Evolutionary conservation across 192 early-diverging fungal species (phyloP).

Genomic region (Umbelopsis isabellina): DNA sequence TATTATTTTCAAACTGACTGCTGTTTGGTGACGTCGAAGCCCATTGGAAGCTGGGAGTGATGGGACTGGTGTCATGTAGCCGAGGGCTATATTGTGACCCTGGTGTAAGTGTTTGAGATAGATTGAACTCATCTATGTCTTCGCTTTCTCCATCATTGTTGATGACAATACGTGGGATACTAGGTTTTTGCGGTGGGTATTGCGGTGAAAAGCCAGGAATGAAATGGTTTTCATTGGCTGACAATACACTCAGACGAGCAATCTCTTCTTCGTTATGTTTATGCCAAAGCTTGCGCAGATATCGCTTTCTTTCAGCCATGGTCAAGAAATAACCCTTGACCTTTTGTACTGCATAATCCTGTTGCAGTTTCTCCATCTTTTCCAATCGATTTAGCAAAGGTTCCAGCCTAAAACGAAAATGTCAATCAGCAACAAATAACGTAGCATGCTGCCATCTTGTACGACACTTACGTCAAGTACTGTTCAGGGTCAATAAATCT

Average conservation of each 20-base stretch:
- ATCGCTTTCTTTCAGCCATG: conserved; percentile 29
- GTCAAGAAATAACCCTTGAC: conserved; percentile 37
- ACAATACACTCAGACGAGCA: conserved; percentile 9
- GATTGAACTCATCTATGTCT: not conserved
- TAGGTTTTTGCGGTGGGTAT: not conserved
- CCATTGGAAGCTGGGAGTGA: too few species aligned
- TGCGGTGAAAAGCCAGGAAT: not conserved
- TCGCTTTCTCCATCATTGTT: not conserved
- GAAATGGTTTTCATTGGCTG: not conserved
- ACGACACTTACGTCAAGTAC: conserved; percentile 28
- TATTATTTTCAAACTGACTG: too few species aligned
- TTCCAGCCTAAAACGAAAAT: conserved; percentile 24
- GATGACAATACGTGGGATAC: conserved; percentile 1
- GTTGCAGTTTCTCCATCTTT: conserved; percentile 31
- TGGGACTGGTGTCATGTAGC: too few species aligned
- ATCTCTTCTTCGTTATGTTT: conserved; percentile 41
- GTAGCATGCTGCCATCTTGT: not conserved
- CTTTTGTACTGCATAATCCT: conserved; percentile 37
- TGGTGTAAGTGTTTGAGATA: not conserved
- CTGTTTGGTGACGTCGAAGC: too few species aligned
- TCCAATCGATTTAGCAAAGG: conserved; percentile 35
- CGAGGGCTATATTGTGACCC: too few species aligned
- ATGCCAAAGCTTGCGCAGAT: conserved; percentile 33
- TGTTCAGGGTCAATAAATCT: conserved; percentile 32
- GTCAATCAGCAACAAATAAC: not conserved